Base-by-base conservation (phyloP, 2,329 filamentous ascomycete species). In the Dactylella cylindrospora region DNA sequence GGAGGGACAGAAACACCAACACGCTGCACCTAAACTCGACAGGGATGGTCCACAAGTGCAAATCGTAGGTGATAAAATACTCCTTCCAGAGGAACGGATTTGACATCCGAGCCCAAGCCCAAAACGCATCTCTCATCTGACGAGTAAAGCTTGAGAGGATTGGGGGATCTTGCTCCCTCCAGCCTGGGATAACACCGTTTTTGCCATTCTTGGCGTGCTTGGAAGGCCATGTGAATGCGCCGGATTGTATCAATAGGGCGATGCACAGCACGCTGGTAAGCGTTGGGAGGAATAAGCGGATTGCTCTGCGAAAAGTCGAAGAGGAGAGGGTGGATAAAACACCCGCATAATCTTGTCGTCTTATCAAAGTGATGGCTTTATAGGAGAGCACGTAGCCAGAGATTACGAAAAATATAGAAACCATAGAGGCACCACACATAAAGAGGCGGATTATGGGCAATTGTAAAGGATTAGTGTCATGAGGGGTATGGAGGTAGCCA, bases 331-430 rank as follows among this genome's bases (percentile, higher is more conserved):
- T 75, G 31, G 79, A 75, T 12, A 73, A 71, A 1, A 80, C 67
- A 29, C 73, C 73, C 2, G 67, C 61, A 43, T 73, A 67, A 2
- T 79, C 74, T n/a, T 74, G 73, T 2, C 72, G 70, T 15, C 78
- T 74, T 7, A 79, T 75, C 5, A 79, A 70, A 7, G 70, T 71
- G 46, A 81, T 62, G 0, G 79, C 74, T 65, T 78, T 79, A n/a
- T 76, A 69, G 2, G 79, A 76, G 7, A 82, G 72, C 4, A 79
- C 79, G 64, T 81, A 82, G 61, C 80, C 80, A 0, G 80, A 82
- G 49, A 82, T 77, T 67, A 82, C 76, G 69, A 80, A 81, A 68
- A 82, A 82, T 8, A 74, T 73, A 4, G 78, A 74, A 1, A 82
- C 80, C 29, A 74, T 73, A 1, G 73, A 70, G 3, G 68, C 67